Evolutionary conservation across 768 basidiomycete species (phyloP).

Genomic region (Pisolithus marmoratus): DNA sequence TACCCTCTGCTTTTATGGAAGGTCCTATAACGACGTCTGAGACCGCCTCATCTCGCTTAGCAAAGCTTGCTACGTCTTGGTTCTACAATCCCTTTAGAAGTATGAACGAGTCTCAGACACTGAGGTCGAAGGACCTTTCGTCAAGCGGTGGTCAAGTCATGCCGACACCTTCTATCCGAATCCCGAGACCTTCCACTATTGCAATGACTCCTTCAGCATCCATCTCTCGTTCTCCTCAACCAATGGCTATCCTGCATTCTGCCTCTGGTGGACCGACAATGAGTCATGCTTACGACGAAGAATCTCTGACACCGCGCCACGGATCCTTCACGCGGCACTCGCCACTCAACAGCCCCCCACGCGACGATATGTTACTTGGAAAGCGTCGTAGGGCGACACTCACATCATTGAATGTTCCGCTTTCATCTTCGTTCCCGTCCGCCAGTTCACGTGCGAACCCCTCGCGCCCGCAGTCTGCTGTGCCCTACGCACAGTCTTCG

Average conservation of each 20-base stretch:
- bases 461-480: slow-evolving; percentile 50
- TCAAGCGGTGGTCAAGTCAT: slow-evolving; percentile 27
- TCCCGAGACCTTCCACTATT: slow-evolving; percentile 24
- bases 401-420: slow-evolving; percentile 32
- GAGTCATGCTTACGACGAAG: slow-evolving; percentile 56
- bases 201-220: slow-evolving; percentile 26
- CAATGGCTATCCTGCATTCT: slow-evolving; percentile 35
- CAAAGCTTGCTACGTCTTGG: slow-evolving; percentile 73
- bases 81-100: slow-evolving; percentile 71
- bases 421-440: slow-evolving; percentile 44
- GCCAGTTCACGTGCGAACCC: slow-evolving; percentile 52
- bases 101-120: slow-evolving; percentile 59
- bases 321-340: slow-evolving; percentile 50
- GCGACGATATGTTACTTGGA: slow-evolving; percentile 52
- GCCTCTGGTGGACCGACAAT: slow-evolving; percentile 40
- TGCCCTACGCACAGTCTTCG: slow-evolving; percentile 59
- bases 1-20: slow-evolving; percentile 42
- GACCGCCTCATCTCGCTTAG: slow-evolving; percentile 33
- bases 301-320: slow-evolving; percentile 40
- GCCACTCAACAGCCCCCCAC: slow-evolving; percentile 63
- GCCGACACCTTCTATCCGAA: slow-evolving; percentile 23
- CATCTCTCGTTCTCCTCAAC: slow-evolving; percentile 35
- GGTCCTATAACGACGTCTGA: slow-evolving; percentile 16
- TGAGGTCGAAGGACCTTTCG: slow-evolving; percentile 43
- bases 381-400: slow-evolving; percentile 47